Conservation (phyloP, 352 stramenopile species). For the Globisporangium orthogonon region DNA sequence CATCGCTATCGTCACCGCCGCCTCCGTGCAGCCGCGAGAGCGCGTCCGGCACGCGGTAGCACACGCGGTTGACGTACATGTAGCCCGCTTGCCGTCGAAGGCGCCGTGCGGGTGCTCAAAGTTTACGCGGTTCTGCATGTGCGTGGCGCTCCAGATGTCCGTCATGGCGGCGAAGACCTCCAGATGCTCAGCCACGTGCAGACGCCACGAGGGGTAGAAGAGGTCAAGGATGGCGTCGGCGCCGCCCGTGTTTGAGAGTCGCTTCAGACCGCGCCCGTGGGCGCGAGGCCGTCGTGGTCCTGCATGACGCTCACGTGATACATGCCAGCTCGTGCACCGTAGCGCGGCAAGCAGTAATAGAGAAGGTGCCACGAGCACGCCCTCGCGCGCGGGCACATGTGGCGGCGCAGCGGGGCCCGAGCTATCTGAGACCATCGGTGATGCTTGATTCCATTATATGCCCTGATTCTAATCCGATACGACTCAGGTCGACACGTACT, state of each 20-base stretch:
- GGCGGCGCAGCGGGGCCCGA: constrained; percentile 14
- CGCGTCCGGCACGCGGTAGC: constrained; percentile 65
- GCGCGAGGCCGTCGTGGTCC: constrained; percentile 57
- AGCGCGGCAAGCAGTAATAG: too few relatives aligned
- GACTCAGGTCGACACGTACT: not conserved
- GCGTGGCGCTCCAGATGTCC: constrained; percentile 77
- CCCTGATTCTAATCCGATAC: too few relatives aligned
- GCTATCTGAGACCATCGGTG: not conserved
- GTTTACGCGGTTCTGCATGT: constrained; percentile 45
- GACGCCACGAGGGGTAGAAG: constrained; percentile 86
- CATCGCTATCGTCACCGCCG: too few relatives aligned
- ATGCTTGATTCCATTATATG: not conserved
- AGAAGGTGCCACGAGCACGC: constrained; percentile 58
- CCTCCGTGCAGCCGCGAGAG: constrained; percentile 53
- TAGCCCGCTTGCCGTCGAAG: constrained; percentile 70
- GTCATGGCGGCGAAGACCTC: constrained; percentile 76
- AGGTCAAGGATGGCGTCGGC: constrained; percentile 85
- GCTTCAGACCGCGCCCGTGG: constrained; percentile 65
- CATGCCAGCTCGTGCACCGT: too few relatives aligned
- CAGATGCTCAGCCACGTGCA: constrained; percentile 64
- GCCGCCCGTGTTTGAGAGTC: constrained; percentile 83
- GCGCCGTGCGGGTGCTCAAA: constrained; percentile 66
- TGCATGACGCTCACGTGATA: constrained; percentile 4
- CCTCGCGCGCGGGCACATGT: constrained; percentile 25
- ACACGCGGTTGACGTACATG: constrained; percentile 87